A percentile compares a stretch with the other conserved stretches of the same genome.
Conservation (phyloP, 139 green algal species). For the Ettlia oleoabundans region DNA sequence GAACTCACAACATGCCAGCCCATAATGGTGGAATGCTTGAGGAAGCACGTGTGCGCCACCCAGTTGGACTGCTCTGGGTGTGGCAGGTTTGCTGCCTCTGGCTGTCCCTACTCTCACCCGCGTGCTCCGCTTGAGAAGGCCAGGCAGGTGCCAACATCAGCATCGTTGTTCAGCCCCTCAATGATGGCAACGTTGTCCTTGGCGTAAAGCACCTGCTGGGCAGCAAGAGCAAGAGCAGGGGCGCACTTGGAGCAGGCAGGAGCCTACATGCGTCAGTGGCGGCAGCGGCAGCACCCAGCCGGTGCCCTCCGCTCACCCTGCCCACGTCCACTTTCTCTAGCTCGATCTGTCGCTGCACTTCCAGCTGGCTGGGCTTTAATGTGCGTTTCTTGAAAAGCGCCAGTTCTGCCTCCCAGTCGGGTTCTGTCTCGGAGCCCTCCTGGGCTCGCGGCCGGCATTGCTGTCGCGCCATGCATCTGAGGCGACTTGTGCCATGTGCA, state of each 20-base stretch:
- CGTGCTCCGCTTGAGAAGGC: constrained; percentile 78
- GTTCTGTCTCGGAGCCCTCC: not conserved
- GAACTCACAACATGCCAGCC: no score
- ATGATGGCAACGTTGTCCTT: constrained; percentile 79
- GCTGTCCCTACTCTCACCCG: constrained; percentile 59
- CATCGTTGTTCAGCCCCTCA: constrained; percentile 86
- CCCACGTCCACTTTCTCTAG: constrained; percentile 71
- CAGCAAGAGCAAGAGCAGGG: not conserved
- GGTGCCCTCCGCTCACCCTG: constrained; percentile 70
- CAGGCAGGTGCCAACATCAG: constrained; percentile 77
- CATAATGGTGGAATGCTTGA: no score
- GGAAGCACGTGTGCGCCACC: no score
- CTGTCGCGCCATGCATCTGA: not conserved
- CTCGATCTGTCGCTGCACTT: constrained; percentile 78
- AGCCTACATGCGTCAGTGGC: not conserved
- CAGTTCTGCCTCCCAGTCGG: constrained; percentile 63
- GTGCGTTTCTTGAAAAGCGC: constrained; percentile 83
- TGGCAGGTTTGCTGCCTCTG: not conserved
- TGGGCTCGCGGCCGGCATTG: constrained; percentile 1
- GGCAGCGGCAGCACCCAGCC: no score
- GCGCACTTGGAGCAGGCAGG: not conserved
- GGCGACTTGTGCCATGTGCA: not conserved
- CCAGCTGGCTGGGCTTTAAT: constrained; percentile 78
- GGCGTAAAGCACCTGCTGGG: constrained; percentile 74
- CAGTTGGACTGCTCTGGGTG: no score